phyloP scores from a whole-genome alignment of 1,284 basidiomycete genomes.

The Melanopsichium pennsylvanicum region DNA sequence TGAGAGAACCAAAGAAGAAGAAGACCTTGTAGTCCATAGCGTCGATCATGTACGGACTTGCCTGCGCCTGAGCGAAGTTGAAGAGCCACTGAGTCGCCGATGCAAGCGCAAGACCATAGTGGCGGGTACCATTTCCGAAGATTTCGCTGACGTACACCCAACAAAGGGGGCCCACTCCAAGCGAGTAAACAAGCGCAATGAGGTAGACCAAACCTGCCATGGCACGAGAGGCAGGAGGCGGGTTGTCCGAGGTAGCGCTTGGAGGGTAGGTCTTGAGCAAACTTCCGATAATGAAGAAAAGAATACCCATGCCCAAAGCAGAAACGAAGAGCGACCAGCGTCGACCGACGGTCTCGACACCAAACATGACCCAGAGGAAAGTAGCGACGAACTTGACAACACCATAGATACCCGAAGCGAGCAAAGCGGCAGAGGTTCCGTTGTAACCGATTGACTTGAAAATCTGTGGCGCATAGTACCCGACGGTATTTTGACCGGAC shows the following conservation, averaged over 20 bases:
- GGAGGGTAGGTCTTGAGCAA: conserved; percentile 16
- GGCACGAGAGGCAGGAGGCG: conserved; percentile 22
- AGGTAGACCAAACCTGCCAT: conserved; percentile 34
- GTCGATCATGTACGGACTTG: conserved; percentile 55
- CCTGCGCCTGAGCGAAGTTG: conserved; percentile 60
- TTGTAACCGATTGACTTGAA: conserved; percentile 65
- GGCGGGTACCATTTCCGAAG: conserved; percentile 60
- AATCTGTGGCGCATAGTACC: conserved; percentile 63
- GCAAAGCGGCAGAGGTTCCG: conserved; percentile 66
- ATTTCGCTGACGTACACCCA: conserved; percentile 46
- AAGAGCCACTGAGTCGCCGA: conserved; percentile 50
- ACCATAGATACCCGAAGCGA: conserved; percentile 68
- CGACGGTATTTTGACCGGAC: conserved; percentile 52
- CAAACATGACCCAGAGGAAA: conserved; percentile 46
- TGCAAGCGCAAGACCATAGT: conserved; percentile 62
- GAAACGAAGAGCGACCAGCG: conserved; percentile 63
- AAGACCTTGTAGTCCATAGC: conserved; percentile 61
- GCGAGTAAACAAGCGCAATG: conserved; percentile 42
- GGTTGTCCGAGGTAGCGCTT: conserved; percentile 39
- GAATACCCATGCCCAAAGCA: conserved; percentile 12
- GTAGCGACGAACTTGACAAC: conserved; percentile 65
- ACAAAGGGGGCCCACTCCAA: conserved; percentile 27
- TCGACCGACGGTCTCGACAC: conserved; percentile 17
- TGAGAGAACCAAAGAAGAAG: conserved; percentile 54
- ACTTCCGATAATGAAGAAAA: conserved; percentile 15